phyloP scores from a whole-genome alignment of 345 rosid genomes.

The Nephelium lappaceum region DNA sequence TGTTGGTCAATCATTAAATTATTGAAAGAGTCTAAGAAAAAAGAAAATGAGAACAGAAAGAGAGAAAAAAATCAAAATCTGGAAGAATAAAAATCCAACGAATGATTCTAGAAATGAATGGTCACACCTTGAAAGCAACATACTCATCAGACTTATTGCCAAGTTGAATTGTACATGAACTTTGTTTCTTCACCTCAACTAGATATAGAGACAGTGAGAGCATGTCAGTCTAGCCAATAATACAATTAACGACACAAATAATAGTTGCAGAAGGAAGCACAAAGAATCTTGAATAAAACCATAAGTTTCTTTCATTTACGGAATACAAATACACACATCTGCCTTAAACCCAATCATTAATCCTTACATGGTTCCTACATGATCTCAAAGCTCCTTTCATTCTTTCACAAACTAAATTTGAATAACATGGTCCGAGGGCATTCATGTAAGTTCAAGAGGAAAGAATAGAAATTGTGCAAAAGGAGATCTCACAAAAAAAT shows the following conservation, averaged over 20 bases:
- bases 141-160: conserved; percentile 48
- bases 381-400: background rate
- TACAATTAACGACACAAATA: background rate
- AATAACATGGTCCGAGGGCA: background rate
- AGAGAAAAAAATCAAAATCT: background rate
- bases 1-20: background rate
- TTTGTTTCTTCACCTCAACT: conserved; percentile 63
- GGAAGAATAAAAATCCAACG: background rate
- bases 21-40: background rate
- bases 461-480: background rate
- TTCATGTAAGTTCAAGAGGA: background rate
- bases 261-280: background rate
- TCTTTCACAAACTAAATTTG: background rate
- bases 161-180: conserved; percentile 50
- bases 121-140: conserved; percentile 60
- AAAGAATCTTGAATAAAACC: background rate
- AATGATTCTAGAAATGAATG: background rate
- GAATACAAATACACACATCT: background rate
- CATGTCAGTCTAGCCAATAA: background rate
- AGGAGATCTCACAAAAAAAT: background rate
- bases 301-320: background rate
- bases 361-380: background rate
- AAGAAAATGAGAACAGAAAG: background rate
- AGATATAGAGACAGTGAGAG: background rate
- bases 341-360: background rate